A percentile compares a stretch with the other conserved stretches of the same genome.
Evolutionary conservation across 345 rosid species (phyloP).

Genomic region (Salix viminalis): DNA sequence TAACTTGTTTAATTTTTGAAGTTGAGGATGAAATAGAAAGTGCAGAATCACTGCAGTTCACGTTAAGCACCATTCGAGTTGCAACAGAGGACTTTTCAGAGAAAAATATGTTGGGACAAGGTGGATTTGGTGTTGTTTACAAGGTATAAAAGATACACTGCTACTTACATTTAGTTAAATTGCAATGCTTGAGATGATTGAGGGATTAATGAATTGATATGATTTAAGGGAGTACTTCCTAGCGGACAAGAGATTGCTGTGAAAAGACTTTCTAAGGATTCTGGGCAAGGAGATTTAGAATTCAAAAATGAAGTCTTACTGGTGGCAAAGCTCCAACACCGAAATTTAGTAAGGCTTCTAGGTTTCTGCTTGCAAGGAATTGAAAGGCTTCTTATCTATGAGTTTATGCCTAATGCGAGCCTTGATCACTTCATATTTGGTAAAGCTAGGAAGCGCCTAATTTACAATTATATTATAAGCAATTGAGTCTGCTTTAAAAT

Average conservation of each 20-base stretch:
- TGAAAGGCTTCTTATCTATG: too few relatives aligned
- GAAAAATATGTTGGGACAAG: background rate
- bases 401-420: background rate
- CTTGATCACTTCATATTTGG: constrained; percentile 11
- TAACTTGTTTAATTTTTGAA: background rate
- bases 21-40: background rate
- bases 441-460: background rate
- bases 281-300: constrained; percentile 8
- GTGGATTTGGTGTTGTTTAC: too few relatives aligned
- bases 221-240: constrained; percentile 1
- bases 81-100: constrained; percentile 9
- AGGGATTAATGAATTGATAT: background rate
- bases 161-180: too few relatives aligned
- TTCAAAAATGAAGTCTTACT: constrained; percentile 15
- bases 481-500: too few relatives aligned
- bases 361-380: too few relatives aligned
- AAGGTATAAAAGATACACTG: background rate
- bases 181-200: too few relatives aligned
- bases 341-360: too few relatives aligned
- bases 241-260: constrained; percentile 1
- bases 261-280: constrained; percentile 12
- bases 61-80: background rate
- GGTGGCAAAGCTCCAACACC: constrained; percentile 13
- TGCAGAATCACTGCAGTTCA: background rate
- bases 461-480: too few relatives aligned